These are phyloP conservation scores for Camellia sinensis DNA, from an alignment of 148 eudicot species.

Conservation along the genomic window DNA sequence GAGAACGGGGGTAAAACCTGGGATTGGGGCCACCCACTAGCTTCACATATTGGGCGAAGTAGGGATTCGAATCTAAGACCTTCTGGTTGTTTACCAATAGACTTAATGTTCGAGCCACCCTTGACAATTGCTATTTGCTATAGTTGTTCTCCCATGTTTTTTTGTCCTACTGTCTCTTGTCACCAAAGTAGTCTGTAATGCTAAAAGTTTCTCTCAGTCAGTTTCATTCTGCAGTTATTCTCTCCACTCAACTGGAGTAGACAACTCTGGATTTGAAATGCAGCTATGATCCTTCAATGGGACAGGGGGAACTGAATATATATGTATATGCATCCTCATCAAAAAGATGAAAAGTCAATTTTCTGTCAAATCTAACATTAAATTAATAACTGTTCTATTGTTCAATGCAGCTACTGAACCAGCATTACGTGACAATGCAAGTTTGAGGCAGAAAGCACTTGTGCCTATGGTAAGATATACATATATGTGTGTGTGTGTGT, in stretches of 20 bases:
- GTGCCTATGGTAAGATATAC: slow-evolving; percentile 50
- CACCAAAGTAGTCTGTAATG: neutral
- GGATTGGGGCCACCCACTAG: no score
- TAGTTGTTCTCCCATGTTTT: neutral
- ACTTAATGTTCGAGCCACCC: no score
- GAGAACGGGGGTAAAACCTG: no score
- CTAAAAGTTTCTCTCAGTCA: neutral
- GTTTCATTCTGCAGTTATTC: neutral
- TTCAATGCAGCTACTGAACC: slow-evolving; percentile 62
- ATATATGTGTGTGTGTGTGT: slow-evolving; percentile 40
- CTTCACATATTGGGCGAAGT: no score
- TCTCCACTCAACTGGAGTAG: neutral
- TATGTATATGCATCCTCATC: no score
- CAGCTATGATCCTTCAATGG: neutral
- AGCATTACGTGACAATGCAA: slow-evolving; percentile 64
- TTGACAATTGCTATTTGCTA: neutral
- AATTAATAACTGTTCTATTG: neutral
- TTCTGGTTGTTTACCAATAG: no score
- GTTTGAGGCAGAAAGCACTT: slow-evolving; percentile 67
- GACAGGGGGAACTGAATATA: neutral
- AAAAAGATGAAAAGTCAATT: neutral
- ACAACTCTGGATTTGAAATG: neutral
- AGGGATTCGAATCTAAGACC: no score
- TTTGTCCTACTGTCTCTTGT: neutral
- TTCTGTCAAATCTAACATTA: neutral